A percentile compares a stretch with the other conserved stretches of the same genome.
Conservation (phyloP, 2,329 filamentous ascomycete genomes). For the Pestalotiopsis sp. region DNA sequence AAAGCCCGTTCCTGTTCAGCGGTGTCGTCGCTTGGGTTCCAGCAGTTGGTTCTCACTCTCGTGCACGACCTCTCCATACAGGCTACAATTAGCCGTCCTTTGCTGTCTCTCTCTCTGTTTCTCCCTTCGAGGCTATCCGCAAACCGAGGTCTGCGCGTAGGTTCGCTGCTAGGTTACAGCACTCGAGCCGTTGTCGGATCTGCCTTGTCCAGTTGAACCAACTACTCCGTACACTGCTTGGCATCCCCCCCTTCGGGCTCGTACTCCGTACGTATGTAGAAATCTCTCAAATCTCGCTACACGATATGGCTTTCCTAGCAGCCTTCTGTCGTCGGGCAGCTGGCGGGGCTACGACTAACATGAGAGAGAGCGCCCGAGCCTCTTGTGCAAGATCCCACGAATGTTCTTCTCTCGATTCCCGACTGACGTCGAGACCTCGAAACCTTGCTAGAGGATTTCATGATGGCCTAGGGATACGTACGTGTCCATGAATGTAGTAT, state of each 20-base stretch:
- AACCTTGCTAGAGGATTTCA: neutral
- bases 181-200: neutral
- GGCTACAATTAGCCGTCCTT: neutral
- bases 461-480: neutral
- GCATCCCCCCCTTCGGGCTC: no score
- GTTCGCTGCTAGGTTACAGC: constrained; percentile 2
- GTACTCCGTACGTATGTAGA: neutral
- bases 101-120: no score
- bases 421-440: neutral
- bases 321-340: neutral
- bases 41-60: neutral
- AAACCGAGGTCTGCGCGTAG: neutral
- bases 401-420: neutral
- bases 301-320: neutral
- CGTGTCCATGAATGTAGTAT: neutral
- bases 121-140: no score
- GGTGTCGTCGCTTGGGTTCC: neutral
- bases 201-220: neutral
- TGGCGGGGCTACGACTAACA: neutral
- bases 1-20: neutral
- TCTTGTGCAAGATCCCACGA: neutral
- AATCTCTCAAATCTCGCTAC: neutral
- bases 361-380: neutral
- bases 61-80: neutral
- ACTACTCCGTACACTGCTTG: neutral